These are phyloP conservation scores for Dalbergia cochinchinensis DNA, from an alignment of 306 rosid species.

Conservation along the genomic window DNA sequence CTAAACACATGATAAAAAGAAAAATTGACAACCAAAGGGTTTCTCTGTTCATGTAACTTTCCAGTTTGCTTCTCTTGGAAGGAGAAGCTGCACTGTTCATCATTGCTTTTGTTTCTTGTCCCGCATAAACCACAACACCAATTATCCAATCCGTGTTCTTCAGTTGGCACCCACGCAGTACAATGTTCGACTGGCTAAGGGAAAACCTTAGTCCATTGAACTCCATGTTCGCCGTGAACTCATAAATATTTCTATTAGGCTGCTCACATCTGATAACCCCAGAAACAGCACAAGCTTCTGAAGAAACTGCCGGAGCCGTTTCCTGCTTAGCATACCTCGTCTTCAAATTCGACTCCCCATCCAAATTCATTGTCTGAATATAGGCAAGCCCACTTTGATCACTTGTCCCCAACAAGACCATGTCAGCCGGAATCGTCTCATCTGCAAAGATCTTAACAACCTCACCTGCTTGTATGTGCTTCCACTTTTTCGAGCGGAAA, in stretches of 20 bases:
- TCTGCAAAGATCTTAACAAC: slow-evolving; percentile 81
- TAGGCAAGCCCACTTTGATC: slow-evolving; percentile 96
- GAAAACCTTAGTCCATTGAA: slow-evolving; percentile 69
- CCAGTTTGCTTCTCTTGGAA: slow-evolving; percentile 91
- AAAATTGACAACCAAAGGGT: slow-evolving; percentile 89
- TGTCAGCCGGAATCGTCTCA: slow-evolving; percentile 90
- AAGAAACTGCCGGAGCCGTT: slow-evolving; percentile 61
- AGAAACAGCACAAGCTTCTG: slow-evolving; percentile 59
- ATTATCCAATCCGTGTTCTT: slow-evolving; percentile 95
- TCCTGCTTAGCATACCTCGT: slow-evolving; percentile 98
- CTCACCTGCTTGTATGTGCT: slow-evolving; percentile 84
- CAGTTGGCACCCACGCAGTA: slow-evolving; percentile 96
- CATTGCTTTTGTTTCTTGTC: slow-evolving; percentile 99
- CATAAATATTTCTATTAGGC: slow-evolving; percentile 93
- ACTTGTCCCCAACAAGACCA: slow-evolving; percentile 97
- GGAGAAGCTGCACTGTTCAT: slow-evolving; percentile 93
- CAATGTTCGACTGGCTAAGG: slow-evolving; percentile 92
- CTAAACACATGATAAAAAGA: slow-evolving; percentile 83
- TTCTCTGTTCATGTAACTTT: slow-evolving; percentile 92
- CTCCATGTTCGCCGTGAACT: slow-evolving; percentile 93
- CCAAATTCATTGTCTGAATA: slow-evolving; percentile 97
- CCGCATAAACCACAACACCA: slow-evolving; percentile 98
- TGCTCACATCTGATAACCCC: slow-evolving; percentile 90
- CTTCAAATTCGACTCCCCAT: slow-evolving; percentile 97
- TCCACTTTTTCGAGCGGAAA: slow-evolving; percentile 76